phyloP scores from a whole-genome alignment of 305 asterid species.

The Ilex paraguariensis region DNA sequence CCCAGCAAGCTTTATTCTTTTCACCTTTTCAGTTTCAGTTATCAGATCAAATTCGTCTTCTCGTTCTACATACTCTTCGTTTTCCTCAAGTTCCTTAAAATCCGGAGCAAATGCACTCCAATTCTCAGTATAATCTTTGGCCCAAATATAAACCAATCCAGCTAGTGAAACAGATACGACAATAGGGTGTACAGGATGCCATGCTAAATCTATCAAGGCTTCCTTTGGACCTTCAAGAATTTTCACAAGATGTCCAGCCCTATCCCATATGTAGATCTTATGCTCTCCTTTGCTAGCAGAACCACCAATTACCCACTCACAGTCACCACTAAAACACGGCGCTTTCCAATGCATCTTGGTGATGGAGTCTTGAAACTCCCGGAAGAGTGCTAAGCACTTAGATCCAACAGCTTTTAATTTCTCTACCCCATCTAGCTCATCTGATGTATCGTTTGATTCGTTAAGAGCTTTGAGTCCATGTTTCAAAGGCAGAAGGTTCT shows the following conservation, averaged over 20 bases:
- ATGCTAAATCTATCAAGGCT: constrained; percentile 76
- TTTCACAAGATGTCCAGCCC: constrained; percentile 87
- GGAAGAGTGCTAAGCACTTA: constrained; percentile 53
- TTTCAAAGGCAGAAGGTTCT: constrained; percentile 72
- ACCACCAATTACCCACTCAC: constrained; percentile 93
- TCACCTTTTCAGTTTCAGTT: constrained; percentile 72
- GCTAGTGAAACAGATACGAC: constrained; percentile 81
- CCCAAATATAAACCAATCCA: constrained; percentile 91
- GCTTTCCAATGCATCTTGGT: constrained; percentile 93
- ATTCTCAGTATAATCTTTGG: constrained; percentile 89
- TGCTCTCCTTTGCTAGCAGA: constrained; percentile 96
- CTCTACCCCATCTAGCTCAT: constrained; percentile 53
- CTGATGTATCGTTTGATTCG: constrained; percentile 23
- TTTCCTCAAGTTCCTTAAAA: constrained; percentile 90
- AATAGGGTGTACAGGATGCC: constrained; percentile 92
- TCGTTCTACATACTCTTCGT: constrained; percentile 85
- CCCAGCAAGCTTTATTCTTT: constrained; percentile 1
- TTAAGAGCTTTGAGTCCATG: constrained; percentile 47
- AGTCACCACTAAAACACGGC: constrained; percentile 93
- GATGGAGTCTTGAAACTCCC: constrained; percentile 86
- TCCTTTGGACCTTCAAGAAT: constrained; percentile 95
- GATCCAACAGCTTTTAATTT: constrained; percentile 67
- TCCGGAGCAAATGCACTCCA: constrained; percentile 99
- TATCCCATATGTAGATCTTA: constrained; percentile 93
- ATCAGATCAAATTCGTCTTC: constrained; percentile 90